Percentiles rank a stretch among this genome's conserved stretches.
These are phyloP conservation scores for Exophiala viscosa DNA, from an alignment of 2,329 filamentous ascomycete species.

Conservation along the genomic window DNA sequence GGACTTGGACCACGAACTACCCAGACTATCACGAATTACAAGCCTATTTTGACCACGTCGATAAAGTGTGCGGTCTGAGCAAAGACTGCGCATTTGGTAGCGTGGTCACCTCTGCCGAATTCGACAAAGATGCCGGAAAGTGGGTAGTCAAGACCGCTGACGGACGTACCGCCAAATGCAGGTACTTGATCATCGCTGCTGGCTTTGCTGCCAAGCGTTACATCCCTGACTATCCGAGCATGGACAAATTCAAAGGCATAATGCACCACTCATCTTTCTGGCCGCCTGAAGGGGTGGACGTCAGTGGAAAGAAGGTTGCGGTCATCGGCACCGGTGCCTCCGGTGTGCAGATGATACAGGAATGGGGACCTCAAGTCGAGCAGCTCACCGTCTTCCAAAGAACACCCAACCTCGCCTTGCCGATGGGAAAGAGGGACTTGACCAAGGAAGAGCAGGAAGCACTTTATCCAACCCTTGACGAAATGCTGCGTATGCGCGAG, in stretches of 20 bases:
- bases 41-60: slow-evolving; percentile 48
- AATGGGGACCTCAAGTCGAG: slow-evolving; percentile 52
- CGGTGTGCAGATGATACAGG: slow-evolving; percentile 62
- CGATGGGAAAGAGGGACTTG: slow-evolving; percentile 54
- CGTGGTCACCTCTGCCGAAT: slow-evolving; percentile 41
- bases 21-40: slow-evolving; percentile 41
- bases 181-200: slow-evolving; percentile 46
- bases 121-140: slow-evolving; percentile 33
- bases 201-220: slow-evolving; percentile 59
- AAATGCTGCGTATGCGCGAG: slow-evolving; percentile 22
- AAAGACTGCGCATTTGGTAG: slow-evolving; percentile 46
- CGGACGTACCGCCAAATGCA: slow-evolving; percentile 38
- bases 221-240: slow-evolving; percentile 56
- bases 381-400: slow-evolving; percentile 56
- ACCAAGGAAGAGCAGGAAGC: slow-evolving; percentile 49
- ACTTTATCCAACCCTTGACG: slow-evolving; percentile 12
- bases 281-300: slow-evolving; percentile 54
- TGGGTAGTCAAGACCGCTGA: slow-evolving; percentile 47
- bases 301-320: slow-evolving; percentile 57
- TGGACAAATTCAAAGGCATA: slow-evolving; percentile 56
- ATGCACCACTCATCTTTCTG: slow-evolving; percentile 61
- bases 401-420: slow-evolving; percentile 62
- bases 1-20: slow-evolving; percentile 31
- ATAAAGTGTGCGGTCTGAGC: slow-evolving; percentile 41
- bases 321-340: slow-evolving; percentile 64